A percentile compares a stretch with the other conserved stretches of the same genome.
phyloP scores from a whole-genome alignment of 345 rosid species.

The Capsella bursapastoris region DNA sequence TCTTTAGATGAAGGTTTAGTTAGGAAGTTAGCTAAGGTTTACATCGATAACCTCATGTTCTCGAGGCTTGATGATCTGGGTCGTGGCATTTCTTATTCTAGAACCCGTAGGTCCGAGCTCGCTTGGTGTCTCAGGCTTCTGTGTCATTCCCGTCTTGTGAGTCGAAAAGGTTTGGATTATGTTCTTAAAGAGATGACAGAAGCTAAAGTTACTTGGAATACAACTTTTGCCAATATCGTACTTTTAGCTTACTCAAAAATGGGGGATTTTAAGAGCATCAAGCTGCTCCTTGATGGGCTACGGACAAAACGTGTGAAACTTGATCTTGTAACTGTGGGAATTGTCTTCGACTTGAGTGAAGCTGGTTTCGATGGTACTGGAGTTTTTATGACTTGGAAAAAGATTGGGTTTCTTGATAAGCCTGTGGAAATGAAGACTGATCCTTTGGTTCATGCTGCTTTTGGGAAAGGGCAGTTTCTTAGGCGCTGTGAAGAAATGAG shows the following conservation, averaged over 20 bases:
- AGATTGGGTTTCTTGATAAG: slow-evolving; percentile 55
- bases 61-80: slow-evolving; percentile 69
- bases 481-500: slow-evolving; percentile 52
- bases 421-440: slow-evolving; percentile 60
- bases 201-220: slow-evolving; percentile 55
- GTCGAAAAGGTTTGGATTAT: slow-evolving; percentile 65
- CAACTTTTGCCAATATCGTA: slow-evolving; percentile 53
- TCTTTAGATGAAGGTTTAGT: slow-evolving; percentile 55
- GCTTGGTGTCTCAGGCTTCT: slow-evolving; percentile 72
- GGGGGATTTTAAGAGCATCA: slow-evolving; percentile 57
- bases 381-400: slow-evolving; percentile 57
- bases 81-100: slow-evolving; percentile 47
- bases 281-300: slow-evolving; percentile 46
- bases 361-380: slow-evolving; percentile 51
- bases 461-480: slow-evolving; percentile 66
- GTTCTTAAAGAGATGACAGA: slow-evolving; percentile 59
- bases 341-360: slow-evolving; percentile 52
- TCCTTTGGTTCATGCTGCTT: slow-evolving; percentile 59
- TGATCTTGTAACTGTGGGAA: slow-evolving; percentile 71
- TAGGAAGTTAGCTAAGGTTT: slow-evolving; percentile 64
- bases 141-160: slow-evolving; percentile 62
- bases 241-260: slow-evolving; percentile 62
- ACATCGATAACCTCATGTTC: slow-evolving; percentile 66
- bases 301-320: slow-evolving; percentile 49
- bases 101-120: slow-evolving; percentile 50